Evolutionary conservation across 768 basidiomycete genomes (phyloP).

Genomic region (Boletus sp.): DNA sequence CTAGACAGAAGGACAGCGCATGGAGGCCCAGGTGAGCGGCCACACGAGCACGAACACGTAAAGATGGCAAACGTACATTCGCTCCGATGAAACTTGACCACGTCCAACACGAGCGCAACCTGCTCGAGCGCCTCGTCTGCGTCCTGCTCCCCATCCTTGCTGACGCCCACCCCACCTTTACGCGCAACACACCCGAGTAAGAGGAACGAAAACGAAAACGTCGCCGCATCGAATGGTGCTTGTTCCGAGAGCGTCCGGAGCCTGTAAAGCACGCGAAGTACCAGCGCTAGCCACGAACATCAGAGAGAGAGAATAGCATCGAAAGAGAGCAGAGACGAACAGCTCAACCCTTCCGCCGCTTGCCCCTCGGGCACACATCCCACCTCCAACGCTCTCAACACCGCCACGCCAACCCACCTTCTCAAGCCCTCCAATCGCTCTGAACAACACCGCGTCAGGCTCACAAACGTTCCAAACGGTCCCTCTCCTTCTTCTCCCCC

Average conservation of each 20-base stretch:
- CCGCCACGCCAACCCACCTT: constrained; percentile 79
- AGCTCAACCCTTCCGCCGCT: constrained; percentile 63
- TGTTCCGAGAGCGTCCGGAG: constrained; percentile 79
- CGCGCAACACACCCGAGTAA: constrained; percentile 66
- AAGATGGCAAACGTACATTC: constrained; percentile 23
- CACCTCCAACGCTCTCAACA: constrained; percentile 68
- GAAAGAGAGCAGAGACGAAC: background rate
- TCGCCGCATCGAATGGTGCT: constrained; percentile 77
- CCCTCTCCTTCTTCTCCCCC: constrained; percentile 36
- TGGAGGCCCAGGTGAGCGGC: background rate
- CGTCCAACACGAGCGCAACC: constrained; percentile 57
- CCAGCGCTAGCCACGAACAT: constrained; percentile 47
- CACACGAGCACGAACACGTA: background rate
- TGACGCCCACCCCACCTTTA: constrained; percentile 61
- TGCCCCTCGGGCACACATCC: constrained; percentile 68
- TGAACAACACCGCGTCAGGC: constrained; percentile 66
- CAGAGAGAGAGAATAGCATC: background rate
- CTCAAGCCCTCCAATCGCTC: constrained; percentile 66
- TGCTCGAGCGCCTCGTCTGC: constrained; percentile 75
- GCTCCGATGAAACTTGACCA: constrained; percentile 34
- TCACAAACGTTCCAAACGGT: constrained; percentile 72
- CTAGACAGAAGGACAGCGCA: constrained; percentile 45
- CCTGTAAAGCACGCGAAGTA: constrained; percentile 83
- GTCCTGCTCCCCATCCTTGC: constrained; percentile 6
- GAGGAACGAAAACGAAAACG: constrained; percentile 78